A percentile compares a stretch with the other conserved stretches of the same genome.
Evolutionary conservation across 169 alveolate genomes (phyloP).

Genomic region (Plasmodium inui): DNA sequence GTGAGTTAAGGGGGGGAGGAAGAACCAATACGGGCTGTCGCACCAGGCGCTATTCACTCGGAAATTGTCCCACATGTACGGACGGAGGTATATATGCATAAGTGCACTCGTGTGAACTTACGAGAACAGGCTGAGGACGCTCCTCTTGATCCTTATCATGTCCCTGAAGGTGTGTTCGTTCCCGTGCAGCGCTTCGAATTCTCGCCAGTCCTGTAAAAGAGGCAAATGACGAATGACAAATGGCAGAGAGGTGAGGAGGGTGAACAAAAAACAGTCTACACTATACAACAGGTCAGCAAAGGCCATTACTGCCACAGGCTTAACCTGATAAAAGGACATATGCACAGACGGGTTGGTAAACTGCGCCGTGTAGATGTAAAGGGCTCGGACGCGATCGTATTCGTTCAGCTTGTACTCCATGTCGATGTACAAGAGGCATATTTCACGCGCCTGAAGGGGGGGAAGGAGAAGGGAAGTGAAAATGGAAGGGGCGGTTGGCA

Average conservation of each 20-base stretch:
- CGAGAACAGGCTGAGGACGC: constrained; percentile 62
- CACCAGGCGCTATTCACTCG: background rate
- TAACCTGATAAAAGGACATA: constrained; percentile 70
- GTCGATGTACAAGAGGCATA: constrained; percentile 90
- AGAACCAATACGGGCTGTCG: background rate
- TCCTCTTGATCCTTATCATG: constrained; percentile 82
- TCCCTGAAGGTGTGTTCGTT: constrained; percentile 90
- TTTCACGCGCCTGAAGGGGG: constrained; percentile 79
- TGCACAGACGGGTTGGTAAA: constrained; percentile 85
- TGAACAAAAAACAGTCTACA: background rate
- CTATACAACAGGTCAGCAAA: background rate
- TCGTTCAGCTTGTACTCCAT: constrained; percentile 92
- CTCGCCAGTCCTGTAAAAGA: constrained; percentile 86
- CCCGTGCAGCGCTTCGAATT: constrained; percentile 91
- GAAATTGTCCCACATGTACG: background rate
- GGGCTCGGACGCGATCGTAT: constrained; percentile 92
- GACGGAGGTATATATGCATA: background rate
- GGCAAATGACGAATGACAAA: background rate
- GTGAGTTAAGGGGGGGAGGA: background rate
- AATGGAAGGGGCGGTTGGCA: background rate
- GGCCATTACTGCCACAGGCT: background rate
- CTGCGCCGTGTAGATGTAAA: constrained; percentile 87
- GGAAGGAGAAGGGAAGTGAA: background rate
- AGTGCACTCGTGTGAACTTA: background rate
- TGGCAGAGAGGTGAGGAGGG: background rate